phyloP scores from a whole-genome alignment of 768 basidiomycete genomes.

The Leucosporidium scottii region DNA sequence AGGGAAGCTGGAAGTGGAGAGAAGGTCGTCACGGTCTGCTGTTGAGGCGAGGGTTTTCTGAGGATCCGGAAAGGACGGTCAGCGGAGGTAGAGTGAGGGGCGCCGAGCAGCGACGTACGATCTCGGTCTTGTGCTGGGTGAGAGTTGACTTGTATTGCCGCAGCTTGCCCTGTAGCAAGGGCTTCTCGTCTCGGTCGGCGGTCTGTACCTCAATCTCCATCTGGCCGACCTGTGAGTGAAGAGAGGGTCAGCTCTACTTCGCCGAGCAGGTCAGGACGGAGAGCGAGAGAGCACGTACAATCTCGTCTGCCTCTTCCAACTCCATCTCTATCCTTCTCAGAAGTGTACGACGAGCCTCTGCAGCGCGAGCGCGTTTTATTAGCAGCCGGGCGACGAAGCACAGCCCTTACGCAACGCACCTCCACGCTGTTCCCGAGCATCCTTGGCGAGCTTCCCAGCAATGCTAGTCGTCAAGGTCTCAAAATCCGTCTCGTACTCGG shows the following conservation, averaged over 20 bases:
- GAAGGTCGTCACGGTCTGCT: slow-evolving; percentile 68
- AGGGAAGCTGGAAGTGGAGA: slow-evolving; percentile 47
- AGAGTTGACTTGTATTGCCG: slow-evolving; percentile 68
- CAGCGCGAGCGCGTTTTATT: neutral
- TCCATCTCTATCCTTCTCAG: slow-evolving; percentile 86
- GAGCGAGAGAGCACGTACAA: slow-evolving; percentile 51
- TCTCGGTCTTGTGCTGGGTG: slow-evolving; percentile 65
- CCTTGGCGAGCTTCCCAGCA: slow-evolving; percentile 66
- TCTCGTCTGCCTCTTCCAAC: slow-evolving; percentile 95
- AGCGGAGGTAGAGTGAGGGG: neutral
- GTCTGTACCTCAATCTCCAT: slow-evolving; percentile 98
- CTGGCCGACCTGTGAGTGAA: slow-evolving; percentile 68
- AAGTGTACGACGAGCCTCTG: slow-evolving; percentile 74
- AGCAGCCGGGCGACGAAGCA: neutral
- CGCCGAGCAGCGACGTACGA: slow-evolving; percentile 41
- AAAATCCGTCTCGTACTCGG: slow-evolving; percentile 78
- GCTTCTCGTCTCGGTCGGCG: slow-evolving; percentile 64
- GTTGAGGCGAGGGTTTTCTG: slow-evolving; percentile 64
- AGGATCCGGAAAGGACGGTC: neutral
- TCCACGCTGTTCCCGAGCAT: slow-evolving; percentile 58
- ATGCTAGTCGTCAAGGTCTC: slow-evolving; percentile 70
- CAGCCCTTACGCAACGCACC: slow-evolving; percentile 48
- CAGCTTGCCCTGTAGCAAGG: slow-evolving; percentile 68
- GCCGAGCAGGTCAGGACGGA: neutral
- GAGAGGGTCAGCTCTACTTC: slow-evolving; percentile 1